Percentiles rank a stretch among this genome's conserved stretches.
Conservation (phyloP, 139 green algal species). For the Marvania coccoides region DNA sequence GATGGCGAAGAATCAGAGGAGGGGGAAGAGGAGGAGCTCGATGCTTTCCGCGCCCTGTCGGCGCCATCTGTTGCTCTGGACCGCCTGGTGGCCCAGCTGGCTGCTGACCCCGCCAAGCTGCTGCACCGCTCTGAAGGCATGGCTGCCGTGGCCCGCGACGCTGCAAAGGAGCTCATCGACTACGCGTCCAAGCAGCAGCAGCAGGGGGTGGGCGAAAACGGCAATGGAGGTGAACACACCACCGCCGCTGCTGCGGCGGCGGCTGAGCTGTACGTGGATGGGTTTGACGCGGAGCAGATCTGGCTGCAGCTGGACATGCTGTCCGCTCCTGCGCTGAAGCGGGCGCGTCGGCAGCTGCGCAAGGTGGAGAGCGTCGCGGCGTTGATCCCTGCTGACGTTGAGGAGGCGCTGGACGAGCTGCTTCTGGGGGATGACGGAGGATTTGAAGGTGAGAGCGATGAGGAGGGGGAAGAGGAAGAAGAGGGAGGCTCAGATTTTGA, state of each 20-base stretch:
- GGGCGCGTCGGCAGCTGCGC: constrained; percentile 21
- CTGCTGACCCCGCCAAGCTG: constrained; percentile 37
- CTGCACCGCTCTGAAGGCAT: constrained; percentile 48
- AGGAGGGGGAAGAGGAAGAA: constrained; percentile 5
- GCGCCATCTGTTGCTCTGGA: too few species aligned
- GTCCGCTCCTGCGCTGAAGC: constrained; percentile 6
- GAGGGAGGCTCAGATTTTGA: constrained; percentile 3
- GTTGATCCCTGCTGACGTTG: constrained; percentile 34
- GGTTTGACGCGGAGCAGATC: constrained; percentile 68
- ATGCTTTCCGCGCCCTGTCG: not conserved
- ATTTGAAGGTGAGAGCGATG: not conserved
- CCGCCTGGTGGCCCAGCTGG: too few species aligned
- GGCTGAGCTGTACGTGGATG: constrained; percentile 43
- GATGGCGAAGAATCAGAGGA: not conserved
- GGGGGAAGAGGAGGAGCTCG: not conserved
- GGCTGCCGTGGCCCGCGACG: constrained; percentile 32
- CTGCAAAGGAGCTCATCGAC: constrained; percentile 38
- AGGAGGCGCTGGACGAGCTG: constrained; percentile 30
- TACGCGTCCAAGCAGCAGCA: constrained; percentile 4
- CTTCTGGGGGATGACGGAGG: not conserved
- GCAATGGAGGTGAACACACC: not conserved
- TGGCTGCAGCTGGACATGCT: constrained; percentile 60
- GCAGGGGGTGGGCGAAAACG: not conserved
- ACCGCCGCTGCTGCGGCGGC: not conserved
- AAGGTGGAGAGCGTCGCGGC: constrained; percentile 3